Conservation (phyloP, 345 rosid species). For the Melastoma malabathricum region DNA sequence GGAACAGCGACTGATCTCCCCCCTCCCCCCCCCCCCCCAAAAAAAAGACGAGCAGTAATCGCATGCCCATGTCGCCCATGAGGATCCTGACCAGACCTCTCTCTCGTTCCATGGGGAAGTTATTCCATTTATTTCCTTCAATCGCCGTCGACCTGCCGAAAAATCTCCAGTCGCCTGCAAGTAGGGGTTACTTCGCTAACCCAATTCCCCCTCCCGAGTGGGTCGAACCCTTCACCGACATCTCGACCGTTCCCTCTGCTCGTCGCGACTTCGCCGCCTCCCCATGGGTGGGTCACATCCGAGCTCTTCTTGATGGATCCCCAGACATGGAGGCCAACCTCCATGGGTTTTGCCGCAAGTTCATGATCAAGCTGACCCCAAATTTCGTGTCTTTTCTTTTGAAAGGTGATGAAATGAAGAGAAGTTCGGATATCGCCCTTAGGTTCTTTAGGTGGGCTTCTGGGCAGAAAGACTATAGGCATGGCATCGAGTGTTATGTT, state of each 20-base stretch:
- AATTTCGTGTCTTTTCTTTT: slow-evolving; percentile 52
- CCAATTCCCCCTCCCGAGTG: slow-evolving; percentile 72
- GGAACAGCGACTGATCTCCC: too few species aligned
- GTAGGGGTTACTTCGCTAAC: slow-evolving; percentile 18
- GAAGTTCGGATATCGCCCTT: slow-evolving; percentile 32
- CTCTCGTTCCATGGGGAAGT: slow-evolving; percentile 5
- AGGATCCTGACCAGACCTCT: not conserved
- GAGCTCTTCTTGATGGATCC: slow-evolving; percentile 55
- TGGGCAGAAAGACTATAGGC: slow-evolving; percentile 57
- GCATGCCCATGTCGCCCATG: not conserved
- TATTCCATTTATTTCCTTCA: slow-evolving; percentile 7
- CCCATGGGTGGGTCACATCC: slow-evolving; percentile 61
- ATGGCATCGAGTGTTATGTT: slow-evolving; percentile 59
- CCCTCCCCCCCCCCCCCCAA: not conserved
- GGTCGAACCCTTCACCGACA: slow-evolving; percentile 69
- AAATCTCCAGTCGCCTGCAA: slow-evolving; percentile 8
- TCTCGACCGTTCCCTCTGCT: slow-evolving; percentile 44
- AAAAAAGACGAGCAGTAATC: not conserved
- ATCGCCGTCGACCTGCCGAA: too few species aligned
- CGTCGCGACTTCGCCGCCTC: slow-evolving; percentile 33
- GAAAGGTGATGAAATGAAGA: slow-evolving; percentile 22
- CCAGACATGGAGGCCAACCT: slow-evolving; percentile 52
- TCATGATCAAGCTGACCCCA: slow-evolving; percentile 53
- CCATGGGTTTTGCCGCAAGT: slow-evolving; percentile 38
- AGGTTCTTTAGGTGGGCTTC: slow-evolving; percentile 67